Conservation (phyloP, 345 rosid species). For the Moricandia moricandioides region DNA sequence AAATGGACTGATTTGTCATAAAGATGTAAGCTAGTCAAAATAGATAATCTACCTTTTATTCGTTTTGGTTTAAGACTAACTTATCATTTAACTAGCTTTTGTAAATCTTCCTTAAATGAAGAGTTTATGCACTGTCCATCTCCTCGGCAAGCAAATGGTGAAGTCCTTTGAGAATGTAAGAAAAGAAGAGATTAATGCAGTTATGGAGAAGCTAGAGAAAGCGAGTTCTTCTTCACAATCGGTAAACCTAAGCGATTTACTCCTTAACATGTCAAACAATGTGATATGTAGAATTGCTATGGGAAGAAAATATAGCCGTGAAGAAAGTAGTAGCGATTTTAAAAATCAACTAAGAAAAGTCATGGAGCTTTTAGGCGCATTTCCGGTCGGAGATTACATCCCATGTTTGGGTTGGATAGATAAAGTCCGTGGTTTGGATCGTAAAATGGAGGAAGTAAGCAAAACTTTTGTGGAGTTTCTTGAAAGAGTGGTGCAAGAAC, state of each 20-base stretch:
- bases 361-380: constrained; percentile 30
- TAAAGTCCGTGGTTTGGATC: not conserved
- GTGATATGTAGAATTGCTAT: constrained; percentile 47
- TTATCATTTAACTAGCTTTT: not conserved
- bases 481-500: not conserved
- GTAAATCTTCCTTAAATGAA: constrained; percentile 21
- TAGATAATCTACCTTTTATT: not conserved
- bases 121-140: constrained; percentile 42
- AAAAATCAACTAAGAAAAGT: constrained; percentile 30
- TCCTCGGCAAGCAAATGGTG: constrained; percentile 40
- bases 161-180: constrained; percentile 34
- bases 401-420: not conserved
- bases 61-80: not conserved
- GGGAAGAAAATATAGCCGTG: constrained; percentile 51
- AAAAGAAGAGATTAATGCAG: constrained; percentile 43
- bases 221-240: constrained; percentile 15
- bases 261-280: constrained; percentile 37
- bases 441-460: not conserved
- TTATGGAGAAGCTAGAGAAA: constrained; percentile 33
- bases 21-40: not conserved
- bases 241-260: constrained; percentile 41
- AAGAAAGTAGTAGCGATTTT: constrained; percentile 35
- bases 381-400: not conserved
- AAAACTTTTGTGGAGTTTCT: not conserved
- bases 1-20: not conserved